Percentiles rank a stretch among this genome's conserved stretches.
Evolutionary conservation across 768 basidiomycete genomes (phyloP).

Genomic region (Mycena pura): DNA sequence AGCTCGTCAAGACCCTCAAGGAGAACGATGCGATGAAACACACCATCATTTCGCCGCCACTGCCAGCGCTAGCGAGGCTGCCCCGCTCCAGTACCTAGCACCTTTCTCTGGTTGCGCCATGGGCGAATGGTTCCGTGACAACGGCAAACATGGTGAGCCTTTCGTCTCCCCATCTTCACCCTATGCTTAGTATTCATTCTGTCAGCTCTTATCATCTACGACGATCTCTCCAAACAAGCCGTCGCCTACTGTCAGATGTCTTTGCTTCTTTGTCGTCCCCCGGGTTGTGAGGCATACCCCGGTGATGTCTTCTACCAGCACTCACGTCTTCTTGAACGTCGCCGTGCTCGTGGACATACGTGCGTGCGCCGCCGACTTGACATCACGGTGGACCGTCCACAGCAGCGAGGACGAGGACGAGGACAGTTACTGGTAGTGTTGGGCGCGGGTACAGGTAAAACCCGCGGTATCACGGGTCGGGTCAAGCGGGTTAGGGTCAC

Average conservation of each 20-base stretch:
- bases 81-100: conserved; percentile 98
- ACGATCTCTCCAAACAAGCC: conserved; percentile 99
- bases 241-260: conserved; percentile 99
- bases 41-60: conserved; percentile 98
- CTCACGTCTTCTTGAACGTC: conserved; percentile 99
- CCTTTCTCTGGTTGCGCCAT: conserved; percentile 99
- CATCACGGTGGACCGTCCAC: no score
- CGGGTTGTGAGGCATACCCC: conserved; percentile 99
- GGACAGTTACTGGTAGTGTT: no score
- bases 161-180: no score
- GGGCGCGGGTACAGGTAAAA: no score
- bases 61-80: conserved; percentile 98
- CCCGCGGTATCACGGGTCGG: no score
- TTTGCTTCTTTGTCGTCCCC: conserved; percentile 97
- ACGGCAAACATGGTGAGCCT: conserved; percentile 99
- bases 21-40: conserved; percentile 99
- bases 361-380: no score
- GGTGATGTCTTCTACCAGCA: conserved; percentile 99
- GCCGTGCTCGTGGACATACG: no score
- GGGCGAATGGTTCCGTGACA: conserved; percentile 99
- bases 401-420: no score
- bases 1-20: no score
- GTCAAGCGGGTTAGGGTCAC: no score
- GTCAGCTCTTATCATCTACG: conserved; percentile 99
- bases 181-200: no score